A percentile compares a stretch with the other conserved stretches of the same genome.
Conservation (phyloP, 345 rosid genomes). For the Raphanus sativus region DNA sequence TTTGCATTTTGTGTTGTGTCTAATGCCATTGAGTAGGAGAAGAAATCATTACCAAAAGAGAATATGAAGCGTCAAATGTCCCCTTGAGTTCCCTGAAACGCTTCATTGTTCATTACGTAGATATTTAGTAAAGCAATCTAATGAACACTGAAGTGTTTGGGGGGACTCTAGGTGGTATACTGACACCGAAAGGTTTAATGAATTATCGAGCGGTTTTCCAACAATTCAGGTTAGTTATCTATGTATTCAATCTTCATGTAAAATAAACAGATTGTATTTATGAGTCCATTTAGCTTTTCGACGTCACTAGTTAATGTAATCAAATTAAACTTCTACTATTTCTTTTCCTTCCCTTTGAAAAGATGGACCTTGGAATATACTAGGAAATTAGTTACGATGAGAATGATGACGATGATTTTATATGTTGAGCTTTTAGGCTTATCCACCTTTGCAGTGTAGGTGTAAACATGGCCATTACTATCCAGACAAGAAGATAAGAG, state of each 20-base stretch:
- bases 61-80: constrained; percentile 30
- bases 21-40: not conserved
- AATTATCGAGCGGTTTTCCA: not conserved
- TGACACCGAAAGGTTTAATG: constrained; percentile 1
- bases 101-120: constrained; percentile 33
- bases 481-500: not conserved
- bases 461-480: not conserved
- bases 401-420: not conserved
- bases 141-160: constrained; percentile 43
- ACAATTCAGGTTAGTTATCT: not conserved
- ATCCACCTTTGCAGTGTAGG: not conserved
- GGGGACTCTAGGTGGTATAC: constrained; percentile 34
- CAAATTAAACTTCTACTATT: not conserved
- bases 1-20: not conserved
- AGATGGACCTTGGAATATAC: not conserved
- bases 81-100: constrained; percentile 42
- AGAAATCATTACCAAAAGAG: not conserved
- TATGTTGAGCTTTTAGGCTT: not conserved
- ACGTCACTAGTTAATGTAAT: not conserved
- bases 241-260: not conserved
- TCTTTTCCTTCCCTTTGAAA: not conserved
- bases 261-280: not conserved
- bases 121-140: not conserved
- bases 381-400: not conserved
- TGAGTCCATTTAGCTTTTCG: not conserved